Evolutionary conservation across 2,329 filamentous ascomycete species (phyloP).

Genomic region (Cryphonectria radicalis): DNA sequence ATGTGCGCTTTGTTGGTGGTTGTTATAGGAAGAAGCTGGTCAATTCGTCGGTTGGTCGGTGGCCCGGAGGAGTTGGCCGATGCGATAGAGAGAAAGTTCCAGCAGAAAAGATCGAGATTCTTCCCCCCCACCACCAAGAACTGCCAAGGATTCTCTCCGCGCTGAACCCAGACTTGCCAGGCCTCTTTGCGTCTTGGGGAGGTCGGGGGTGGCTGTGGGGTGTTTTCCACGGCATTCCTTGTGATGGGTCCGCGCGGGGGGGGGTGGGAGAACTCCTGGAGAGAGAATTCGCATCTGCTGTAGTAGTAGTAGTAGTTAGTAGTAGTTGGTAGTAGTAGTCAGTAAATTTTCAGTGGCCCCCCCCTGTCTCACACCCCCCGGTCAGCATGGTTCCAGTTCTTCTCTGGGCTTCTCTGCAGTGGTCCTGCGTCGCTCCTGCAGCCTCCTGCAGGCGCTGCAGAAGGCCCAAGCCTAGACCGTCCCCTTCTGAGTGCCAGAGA

Average conservation of each 20-base stretch:
- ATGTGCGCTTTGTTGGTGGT: neutral
- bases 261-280: neutral
- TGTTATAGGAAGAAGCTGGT: neutral
- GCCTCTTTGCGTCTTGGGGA: neutral
- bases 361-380: neutral
- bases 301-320: too few species aligned
- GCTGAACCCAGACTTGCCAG: neutral
- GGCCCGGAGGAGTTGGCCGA: neutral
- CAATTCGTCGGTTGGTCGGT: neutral
- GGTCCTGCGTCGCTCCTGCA: neutral
- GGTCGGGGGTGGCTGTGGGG: neutral
- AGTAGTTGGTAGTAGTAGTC: neutral
- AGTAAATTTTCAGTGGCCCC: neutral
- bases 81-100: neutral
- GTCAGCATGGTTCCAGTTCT: neutral
- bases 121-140: neutral
- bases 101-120: neutral
- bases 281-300: neutral
- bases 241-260: neutral
- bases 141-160: neutral
- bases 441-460: slow-evolving; percentile 1
- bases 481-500: slow-evolving; percentile 1
- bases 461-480: slow-evolving; percentile 10
- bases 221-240: slow-evolving; percentile 9
- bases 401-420: slow-evolving; percentile 16